Percentiles rank a stretch among this genome's conserved stretches.
Evolutionary conservation across 164 flowering plant genomes (phyloP).

Genomic region (Malania oleifera): DNA sequence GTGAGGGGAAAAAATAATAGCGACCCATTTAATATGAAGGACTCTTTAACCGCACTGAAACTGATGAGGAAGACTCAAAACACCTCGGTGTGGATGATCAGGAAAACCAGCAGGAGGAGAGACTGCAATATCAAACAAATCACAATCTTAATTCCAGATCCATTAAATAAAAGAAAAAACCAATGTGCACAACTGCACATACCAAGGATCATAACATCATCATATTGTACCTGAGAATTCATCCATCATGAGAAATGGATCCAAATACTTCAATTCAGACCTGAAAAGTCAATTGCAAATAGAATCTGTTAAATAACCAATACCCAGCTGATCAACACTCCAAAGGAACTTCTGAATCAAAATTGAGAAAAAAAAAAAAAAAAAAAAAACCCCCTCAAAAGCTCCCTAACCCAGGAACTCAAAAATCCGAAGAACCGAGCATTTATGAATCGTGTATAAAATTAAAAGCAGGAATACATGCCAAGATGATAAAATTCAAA

Average conservation of each 20-base stretch:
- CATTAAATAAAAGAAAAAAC: not conserved
- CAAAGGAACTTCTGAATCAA: not conserved
- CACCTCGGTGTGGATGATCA: conserved; percentile 98
- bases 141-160: not conserved
- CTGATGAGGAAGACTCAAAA: not conserved
- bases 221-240: conserved; percentile 58
- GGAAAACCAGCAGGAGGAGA: conserved; percentile 91
- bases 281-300: conserved; percentile 27
- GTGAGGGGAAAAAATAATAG: not conserved
- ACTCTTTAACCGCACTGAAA: not conserved
- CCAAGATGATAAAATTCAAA: too few relatives aligned
- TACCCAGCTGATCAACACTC: too few relatives aligned
- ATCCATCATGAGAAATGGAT: conserved; percentile 85
- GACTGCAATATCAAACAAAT: conserved; percentile 38
- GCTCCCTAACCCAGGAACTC: too few relatives aligned
- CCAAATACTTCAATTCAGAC: conserved; percentile 60
- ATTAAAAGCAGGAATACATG: too few relatives aligned
- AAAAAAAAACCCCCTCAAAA: not conserved
- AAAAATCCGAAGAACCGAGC: too few relatives aligned
- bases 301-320: not conserved
- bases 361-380: not conserved
- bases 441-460: too few relatives aligned
- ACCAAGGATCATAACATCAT: not conserved
- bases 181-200: too few relatives aligned
- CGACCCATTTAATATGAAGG: not conserved